Conservation (phyloP, 2,329 filamentous ascomycete genomes). For the Exophiala sp. region DNA sequence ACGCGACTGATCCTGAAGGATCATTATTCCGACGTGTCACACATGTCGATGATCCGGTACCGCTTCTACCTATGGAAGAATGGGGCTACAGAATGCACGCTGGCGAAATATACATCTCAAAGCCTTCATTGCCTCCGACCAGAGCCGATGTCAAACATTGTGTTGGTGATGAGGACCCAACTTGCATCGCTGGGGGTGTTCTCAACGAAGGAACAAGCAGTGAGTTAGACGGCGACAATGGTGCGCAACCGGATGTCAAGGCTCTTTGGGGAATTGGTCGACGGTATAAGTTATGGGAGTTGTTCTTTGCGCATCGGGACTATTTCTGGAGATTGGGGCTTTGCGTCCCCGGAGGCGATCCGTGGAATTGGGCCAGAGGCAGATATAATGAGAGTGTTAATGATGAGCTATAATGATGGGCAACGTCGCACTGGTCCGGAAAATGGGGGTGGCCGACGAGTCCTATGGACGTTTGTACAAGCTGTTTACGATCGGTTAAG, state of each 20-base stretch:
- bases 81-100: slow-evolving; percentile 84
- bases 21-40: slow-evolving; percentile 68
- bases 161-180: slow-evolving; percentile 61
- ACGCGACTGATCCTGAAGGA: slow-evolving; percentile 22
- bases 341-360: slow-evolving; percentile 70
- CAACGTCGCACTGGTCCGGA: neutral
- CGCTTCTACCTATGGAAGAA: slow-evolving; percentile 74
- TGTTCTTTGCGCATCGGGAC: slow-evolving; percentile 89
- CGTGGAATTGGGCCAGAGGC: slow-evolving; percentile 27
- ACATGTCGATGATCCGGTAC: slow-evolving; percentile 80
- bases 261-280: slow-evolving; percentile 37
- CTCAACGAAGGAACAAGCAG: slow-evolving; percentile 28
- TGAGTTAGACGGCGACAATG: slow-evolving; percentile 19
- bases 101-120: slow-evolving; percentile 81
- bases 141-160: slow-evolving; percentile 66
- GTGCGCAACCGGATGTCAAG: slow-evolving; percentile 10
- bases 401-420: slow-evolving; percentile 19
- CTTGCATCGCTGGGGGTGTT: slow-evolving; percentile 59
- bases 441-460: too few relatives aligned
- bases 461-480: too few relatives aligned
- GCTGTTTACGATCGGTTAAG: too few relatives aligned
- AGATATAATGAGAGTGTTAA: slow-evolving; percentile 16
- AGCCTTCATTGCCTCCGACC: slow-evolving; percentile 61
- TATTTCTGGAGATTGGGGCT: slow-evolving; percentile 93
- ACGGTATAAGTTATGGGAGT: slow-evolving; percentile 75